A percentile compares a stretch with the other conserved stretches of the same genome.
phyloP scores from a whole-genome alignment of 768 basidiomycete species.

The Sarcomyxa edulis region DNA sequence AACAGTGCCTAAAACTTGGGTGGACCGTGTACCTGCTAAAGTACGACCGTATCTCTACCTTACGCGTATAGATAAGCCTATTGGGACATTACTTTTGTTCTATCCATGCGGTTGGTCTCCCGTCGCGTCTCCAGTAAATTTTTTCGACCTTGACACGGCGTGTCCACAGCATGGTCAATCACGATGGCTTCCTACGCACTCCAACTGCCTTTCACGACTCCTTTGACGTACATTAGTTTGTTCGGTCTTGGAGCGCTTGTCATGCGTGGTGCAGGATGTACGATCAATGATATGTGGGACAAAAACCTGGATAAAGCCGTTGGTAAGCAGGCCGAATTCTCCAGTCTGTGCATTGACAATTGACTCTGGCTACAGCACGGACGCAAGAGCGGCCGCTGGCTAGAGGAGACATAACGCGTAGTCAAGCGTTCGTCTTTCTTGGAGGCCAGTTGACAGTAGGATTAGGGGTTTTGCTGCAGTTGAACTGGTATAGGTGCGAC shows the following conservation, averaged over 20 bases:
- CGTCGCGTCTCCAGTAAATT: no score
- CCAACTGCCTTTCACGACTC: constrained; percentile 57
- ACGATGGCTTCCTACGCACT: constrained; percentile 90
- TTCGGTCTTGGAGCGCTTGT: constrained; percentile 89
- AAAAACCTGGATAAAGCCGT: constrained; percentile 86
- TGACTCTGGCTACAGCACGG: constrained; percentile 45
- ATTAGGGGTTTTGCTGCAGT: constrained; percentile 78
- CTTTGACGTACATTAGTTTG: constrained; percentile 71
- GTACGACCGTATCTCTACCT: constrained; percentile 79
- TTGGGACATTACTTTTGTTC: constrained; percentile 85
- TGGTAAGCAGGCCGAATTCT: constrained; percentile 41
- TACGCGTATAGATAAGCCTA: constrained; percentile 92
- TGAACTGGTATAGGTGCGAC: constrained; percentile 96
- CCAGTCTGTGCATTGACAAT: not conserved
- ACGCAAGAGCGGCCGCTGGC: constrained; percentile 89
- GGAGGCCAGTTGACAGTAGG: constrained; percentile 78
- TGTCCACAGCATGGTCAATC: constrained; percentile 88
- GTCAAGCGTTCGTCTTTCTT: constrained; percentile 78
- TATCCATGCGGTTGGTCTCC: constrained; percentile 94
- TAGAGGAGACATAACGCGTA: constrained; percentile 67
- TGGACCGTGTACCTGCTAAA: constrained; percentile 55
- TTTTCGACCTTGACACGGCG: constrained; percentile 4
- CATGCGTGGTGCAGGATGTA: constrained; percentile 98
- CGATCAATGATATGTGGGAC: constrained; percentile 99
- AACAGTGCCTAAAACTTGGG: constrained; percentile 42